Evolutionary conservation across 371 early-diverging fungal species (phyloP).

Genomic region (Chytridium lagenaria): DNA sequence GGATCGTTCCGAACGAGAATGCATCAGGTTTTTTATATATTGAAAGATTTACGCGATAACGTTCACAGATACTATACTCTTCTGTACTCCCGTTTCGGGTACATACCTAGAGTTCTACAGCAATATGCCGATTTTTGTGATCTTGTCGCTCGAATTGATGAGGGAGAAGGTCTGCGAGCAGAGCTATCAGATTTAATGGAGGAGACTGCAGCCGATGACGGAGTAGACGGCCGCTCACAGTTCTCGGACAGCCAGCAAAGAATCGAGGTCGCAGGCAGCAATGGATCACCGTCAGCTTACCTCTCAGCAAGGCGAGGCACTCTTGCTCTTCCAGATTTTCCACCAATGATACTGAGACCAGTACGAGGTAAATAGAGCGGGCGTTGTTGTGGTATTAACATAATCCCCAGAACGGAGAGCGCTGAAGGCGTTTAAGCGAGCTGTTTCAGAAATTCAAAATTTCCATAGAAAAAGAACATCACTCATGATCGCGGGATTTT

Average conservation of each 20-base stretch:
- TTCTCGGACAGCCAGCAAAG: neutral
- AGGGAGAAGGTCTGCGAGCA: neutral
- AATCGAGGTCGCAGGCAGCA: neutral
- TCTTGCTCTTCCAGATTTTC: neutral
- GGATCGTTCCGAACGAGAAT: conserved; percentile 1
- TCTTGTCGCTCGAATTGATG: conserved; percentile 8
- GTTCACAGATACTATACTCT: neutral
- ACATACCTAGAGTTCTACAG: conserved; percentile 9
- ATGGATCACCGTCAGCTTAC: neutral
- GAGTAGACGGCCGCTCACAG: neutral
- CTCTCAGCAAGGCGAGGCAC: neutral
- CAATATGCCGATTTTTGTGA: conserved; percentile 12
- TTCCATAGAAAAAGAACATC: no score
- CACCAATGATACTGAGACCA: conserved; percentile 1
- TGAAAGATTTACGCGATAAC: neutral
- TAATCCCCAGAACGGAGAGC: neutral
- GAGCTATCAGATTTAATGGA: conserved; percentile 6
- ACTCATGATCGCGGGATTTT: neutral
- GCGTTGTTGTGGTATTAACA: neutral
- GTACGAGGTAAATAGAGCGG: neutral
- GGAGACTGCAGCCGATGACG: neutral
- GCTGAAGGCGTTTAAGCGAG: neutral
- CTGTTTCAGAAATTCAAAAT: neutral
- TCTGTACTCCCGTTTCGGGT: conserved; percentile 3
- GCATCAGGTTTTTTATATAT: neutral